A percentile compares a stretch with the other conserved stretches of the same genome.
phyloP scores from a whole-genome alignment of 208 protist genomes.

The Trypanosoma theileri region DNA sequence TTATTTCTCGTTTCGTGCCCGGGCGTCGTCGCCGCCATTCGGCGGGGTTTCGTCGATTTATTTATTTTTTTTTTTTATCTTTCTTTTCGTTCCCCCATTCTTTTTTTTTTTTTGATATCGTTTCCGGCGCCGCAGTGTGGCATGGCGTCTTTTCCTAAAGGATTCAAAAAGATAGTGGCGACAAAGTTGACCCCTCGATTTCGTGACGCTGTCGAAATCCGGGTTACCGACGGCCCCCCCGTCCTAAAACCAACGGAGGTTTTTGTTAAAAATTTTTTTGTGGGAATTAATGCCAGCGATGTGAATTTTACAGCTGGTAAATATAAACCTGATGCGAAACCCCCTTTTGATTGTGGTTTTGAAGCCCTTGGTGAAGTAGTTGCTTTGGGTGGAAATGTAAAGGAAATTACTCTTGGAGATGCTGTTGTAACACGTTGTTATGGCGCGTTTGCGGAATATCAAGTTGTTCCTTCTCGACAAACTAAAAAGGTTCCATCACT shows the following conservation, averaged over 20 bases:
- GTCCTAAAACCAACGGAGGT: conserved; percentile 59
- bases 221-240: conserved; percentile 31
- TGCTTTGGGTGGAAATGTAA: conserved; percentile 41
- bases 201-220: conserved; percentile 52
- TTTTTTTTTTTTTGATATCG: background rate
- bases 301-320: conserved; percentile 86
- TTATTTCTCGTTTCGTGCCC: no score
- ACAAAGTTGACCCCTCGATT: conserved; percentile 71
- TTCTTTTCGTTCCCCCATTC: background rate
- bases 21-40: no score
- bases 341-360: conserved; percentile 88
- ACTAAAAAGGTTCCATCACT: conserved; percentile 43
- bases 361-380: conserved; percentile 84
- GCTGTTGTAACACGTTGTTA: conserved; percentile 73
- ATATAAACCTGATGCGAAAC: conserved; percentile 69
- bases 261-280: conserved; percentile 72
- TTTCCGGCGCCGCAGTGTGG: background rate
- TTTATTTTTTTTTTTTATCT: conserved; percentile 10
- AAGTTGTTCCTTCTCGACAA: conserved; percentile 25
- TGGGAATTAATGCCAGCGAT: conserved; percentile 90
- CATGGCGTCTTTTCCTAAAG: background rate
- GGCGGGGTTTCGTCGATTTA: background rate
- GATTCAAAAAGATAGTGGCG: conserved; percentile 61
- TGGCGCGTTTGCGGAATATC: conserved; percentile 82
- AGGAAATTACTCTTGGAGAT: conserved; percentile 46